Base-by-base conservation (phyloP, 257 asterid genomes). In the Gentiana dahurica region DNA sequence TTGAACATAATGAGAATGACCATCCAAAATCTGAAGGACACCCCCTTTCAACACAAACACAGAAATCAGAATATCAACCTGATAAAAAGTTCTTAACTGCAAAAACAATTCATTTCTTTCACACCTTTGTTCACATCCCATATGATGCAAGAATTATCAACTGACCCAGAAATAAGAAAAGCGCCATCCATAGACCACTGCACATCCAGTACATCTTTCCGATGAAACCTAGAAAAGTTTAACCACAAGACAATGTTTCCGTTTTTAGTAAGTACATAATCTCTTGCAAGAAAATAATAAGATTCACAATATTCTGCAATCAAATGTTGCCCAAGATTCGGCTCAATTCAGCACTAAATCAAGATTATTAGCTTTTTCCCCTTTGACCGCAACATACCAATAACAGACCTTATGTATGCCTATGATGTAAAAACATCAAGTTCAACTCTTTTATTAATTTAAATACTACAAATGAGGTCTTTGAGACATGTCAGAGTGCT, bases 81-180 rank as follows among this genome's bases (percentile, higher is more conserved):
- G 32, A 62, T 37, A 38, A 36, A 3, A 41, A 7, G 43, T 45
- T 10, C 8, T 54, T 49, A 45, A 62, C 13, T 3, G 46, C 6
- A 60, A 52, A 12, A 38, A 4, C 59, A 0, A 43, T 55, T 41
- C 54, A 34, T 50, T 64, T 43, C 48, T 53, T 32, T 15, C 67
- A 9, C 66, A 88, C 99, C 95, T 76, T 83, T 92, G 67, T 49
- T 75, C 57, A 80, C 81, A 69, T 92, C 96, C 99, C 99, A 92
- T 75, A 92, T 78, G 75, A 92, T 88, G 74, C 97, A 92, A 7
- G 91, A 75, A 77, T 92, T 92, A 75, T 92, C 99, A 55, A 92
- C 95, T n/a, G 99, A 92, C 61, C 99, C 99, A 46, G 97, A 83
- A 39, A 92, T 75, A 46, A 92, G 74, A 79, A 75, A 81, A 53